phyloP scores from a whole-genome alignment of 2,329 filamentous ascomycete genomes.

The Claviceps sp. region DNA sequence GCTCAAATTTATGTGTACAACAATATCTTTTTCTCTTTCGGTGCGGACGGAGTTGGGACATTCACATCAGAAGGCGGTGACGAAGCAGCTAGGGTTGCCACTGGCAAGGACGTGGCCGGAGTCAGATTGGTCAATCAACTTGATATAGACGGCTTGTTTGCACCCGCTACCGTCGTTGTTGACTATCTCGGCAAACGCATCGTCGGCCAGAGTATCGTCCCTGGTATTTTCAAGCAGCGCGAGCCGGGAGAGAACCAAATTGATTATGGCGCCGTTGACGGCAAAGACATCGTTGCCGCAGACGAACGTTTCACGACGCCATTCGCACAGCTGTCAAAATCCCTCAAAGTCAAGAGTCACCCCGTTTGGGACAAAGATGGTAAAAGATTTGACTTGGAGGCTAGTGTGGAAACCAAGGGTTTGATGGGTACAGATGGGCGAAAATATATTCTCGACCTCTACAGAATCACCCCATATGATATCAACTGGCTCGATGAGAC shows the following conservation, averaged over 20 bases:
- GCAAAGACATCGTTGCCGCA: constrained; percentile 85
- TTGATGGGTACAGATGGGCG: constrained; percentile 91
- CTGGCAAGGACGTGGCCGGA: constrained; percentile 89
- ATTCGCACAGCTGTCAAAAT: constrained; percentile 84
- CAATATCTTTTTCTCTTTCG: constrained; percentile 99
- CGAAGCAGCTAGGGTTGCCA: constrained; percentile 88
- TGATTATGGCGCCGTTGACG: constrained; percentile 95
- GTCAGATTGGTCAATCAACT: constrained; percentile 94
- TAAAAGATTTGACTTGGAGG: constrained; percentile 80
- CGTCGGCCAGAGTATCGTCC: constrained; percentile 94
- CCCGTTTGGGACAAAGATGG: constrained; percentile 96
- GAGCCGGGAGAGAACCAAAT: constrained; percentile 98
- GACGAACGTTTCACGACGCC: constrained; percentile 73
- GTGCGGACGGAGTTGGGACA: constrained; percentile 91
- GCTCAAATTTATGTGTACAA: constrained; percentile 99
- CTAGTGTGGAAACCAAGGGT: constrained; percentile 95
- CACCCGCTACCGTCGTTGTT: constrained; percentile 87
- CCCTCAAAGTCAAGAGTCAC: constrained; percentile 85
- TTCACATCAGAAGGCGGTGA: constrained; percentile 95
- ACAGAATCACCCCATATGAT: constrained; percentile 86
- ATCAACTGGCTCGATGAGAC: constrained; percentile 79
- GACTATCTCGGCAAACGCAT: constrained; percentile 96
- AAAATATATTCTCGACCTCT: constrained; percentile 95
- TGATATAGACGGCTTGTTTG: constrained; percentile 88
- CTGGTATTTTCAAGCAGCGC: constrained; percentile 96